Conservation (phyloP, 1,139 yeast genomes). For the Neolecta irregularis region DNA sequence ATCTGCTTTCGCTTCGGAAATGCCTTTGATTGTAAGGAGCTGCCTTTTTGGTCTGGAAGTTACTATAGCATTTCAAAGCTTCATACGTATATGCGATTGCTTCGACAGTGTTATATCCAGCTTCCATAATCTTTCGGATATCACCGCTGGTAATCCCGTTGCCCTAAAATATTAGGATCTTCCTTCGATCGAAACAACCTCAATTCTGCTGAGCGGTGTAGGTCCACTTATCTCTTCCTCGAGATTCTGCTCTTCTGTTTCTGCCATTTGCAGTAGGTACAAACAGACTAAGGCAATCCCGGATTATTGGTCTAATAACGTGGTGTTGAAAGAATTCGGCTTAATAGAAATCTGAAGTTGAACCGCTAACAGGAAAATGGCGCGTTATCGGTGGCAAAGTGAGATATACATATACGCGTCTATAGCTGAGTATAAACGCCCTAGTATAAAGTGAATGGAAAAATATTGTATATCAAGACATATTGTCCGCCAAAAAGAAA, state of each 20-base stretch:
- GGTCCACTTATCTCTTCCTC: slow-evolving; percentile 16
- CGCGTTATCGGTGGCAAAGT: too few relatives aligned
- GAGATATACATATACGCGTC: too few relatives aligned
- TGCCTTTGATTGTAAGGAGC: slow-evolving; percentile 68
- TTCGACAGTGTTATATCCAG: slow-evolving; percentile 81
- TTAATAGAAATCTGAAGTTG: too few relatives aligned
- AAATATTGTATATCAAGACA: too few relatives aligned
- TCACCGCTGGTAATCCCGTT: slow-evolving; percentile 77
- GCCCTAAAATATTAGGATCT: slow-evolving; percentile 33
- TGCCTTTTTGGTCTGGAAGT: slow-evolving; percentile 44
- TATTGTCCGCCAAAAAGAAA: too few relatives aligned
- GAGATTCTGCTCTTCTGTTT: neutral
- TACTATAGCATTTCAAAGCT: neutral
- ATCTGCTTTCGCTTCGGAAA: slow-evolving; percentile 92
- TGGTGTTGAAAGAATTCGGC: too few relatives aligned
- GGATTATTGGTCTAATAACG: too few relatives aligned
- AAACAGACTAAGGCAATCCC: too few relatives aligned
- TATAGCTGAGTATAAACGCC: too few relatives aligned
- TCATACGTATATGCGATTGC: slow-evolving; percentile 64
- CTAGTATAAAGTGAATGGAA: too few relatives aligned
- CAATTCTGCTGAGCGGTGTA: slow-evolving; percentile 16
- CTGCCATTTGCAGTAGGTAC: too few relatives aligned
- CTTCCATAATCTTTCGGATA: slow-evolving; percentile 61
- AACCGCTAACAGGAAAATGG: too few relatives aligned
- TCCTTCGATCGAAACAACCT: slow-evolving; percentile 7